phyloP scores from a whole-genome alignment of 495 filamentous ascomycete genomes.

The Podospora australis region DNA sequence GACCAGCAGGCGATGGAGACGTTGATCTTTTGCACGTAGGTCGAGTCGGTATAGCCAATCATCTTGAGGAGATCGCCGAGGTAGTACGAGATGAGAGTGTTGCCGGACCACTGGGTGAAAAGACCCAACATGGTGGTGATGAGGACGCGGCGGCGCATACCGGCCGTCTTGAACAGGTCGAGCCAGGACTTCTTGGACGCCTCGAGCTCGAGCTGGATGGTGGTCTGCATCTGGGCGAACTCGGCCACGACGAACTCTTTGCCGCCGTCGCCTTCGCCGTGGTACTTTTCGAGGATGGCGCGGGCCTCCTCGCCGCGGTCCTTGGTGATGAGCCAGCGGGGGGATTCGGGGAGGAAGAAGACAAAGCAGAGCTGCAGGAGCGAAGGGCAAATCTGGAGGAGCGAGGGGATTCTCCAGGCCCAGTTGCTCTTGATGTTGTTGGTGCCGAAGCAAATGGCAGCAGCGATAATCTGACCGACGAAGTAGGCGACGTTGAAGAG shows the following conservation, averaged over 20 bases:
- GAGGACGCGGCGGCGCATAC: slow-evolving; percentile 51
- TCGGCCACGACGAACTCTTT: slow-evolving; percentile 55
- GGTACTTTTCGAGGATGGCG: slow-evolving; percentile 52
- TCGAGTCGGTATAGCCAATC: slow-evolving; percentile 44
- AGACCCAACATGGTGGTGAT: slow-evolving; percentile 53
- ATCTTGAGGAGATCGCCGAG: slow-evolving; percentile 44
- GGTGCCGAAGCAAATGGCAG: slow-evolving; percentile 54
- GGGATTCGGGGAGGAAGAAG: slow-evolving; percentile 53
- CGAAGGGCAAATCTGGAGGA: slow-evolving; percentile 50
- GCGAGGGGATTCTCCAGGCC: slow-evolving; percentile 61
- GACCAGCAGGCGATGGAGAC: slow-evolving; percentile 54
- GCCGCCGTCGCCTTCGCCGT: slow-evolving; percentile 51
- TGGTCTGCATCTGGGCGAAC: slow-evolving; percentile 53
- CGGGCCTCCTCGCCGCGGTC: slow-evolving; percentile 53
- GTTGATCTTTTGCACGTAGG: slow-evolving; percentile 51
- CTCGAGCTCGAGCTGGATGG: slow-evolving; percentile 52
- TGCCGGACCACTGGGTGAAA: slow-evolving; percentile 62
- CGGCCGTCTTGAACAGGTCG: slow-evolving; percentile 48
- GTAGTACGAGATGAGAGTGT: slow-evolving; percentile 58
- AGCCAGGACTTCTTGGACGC: slow-evolving; percentile 47
- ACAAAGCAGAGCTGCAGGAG: slow-evolving; percentile 52
- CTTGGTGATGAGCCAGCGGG: slow-evolving; percentile 54
- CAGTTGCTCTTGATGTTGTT: slow-evolving; percentile 49
- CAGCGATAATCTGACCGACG: slow-evolving; percentile 57
- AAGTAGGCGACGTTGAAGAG: slow-evolving; percentile 64